Conservation (phyloP, 2,329 filamentous ascomycete genomes). For the Cladosporium colombiae region DNA sequence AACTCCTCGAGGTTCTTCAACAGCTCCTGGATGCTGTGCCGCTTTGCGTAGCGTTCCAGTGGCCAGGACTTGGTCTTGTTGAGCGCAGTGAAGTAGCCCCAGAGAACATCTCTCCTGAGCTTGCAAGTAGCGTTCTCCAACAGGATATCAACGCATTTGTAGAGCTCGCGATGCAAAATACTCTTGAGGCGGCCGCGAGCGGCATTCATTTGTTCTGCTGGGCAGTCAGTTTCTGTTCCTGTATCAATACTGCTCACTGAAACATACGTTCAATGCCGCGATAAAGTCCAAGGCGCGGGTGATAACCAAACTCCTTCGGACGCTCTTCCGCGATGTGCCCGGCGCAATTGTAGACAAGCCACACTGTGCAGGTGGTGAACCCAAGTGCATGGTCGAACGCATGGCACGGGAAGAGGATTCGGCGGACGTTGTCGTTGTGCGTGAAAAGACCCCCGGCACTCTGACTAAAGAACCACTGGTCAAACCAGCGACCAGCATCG, state of each 20-base stretch:
- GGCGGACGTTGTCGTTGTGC: not conserved
- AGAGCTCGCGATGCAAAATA: slow-evolving; percentile 25
- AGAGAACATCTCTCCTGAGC: slow-evolving; percentile 19
- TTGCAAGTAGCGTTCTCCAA: slow-evolving; percentile 17
- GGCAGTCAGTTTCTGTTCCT: not conserved
- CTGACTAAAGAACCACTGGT: slow-evolving; percentile 19
- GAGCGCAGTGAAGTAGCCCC: slow-evolving; percentile 24
- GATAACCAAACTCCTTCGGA: slow-evolving; percentile 23
- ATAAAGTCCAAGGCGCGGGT: slow-evolving; percentile 7
- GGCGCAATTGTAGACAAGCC: slow-evolving; percentile 36
- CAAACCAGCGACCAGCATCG: slow-evolving; percentile 23
- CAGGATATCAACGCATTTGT: slow-evolving; percentile 22
- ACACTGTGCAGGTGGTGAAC: slow-evolving; percentile 34
- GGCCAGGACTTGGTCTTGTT: slow-evolving; percentile 25
- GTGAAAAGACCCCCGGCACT: not conserved
- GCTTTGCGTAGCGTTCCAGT: slow-evolving; percentile 21
- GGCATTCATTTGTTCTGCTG: not conserved
- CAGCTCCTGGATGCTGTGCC: slow-evolving; percentile 19
- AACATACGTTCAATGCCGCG: slow-evolving; percentile 14
- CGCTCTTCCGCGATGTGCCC: slow-evolving; percentile 33
- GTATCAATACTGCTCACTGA: too few species aligned
- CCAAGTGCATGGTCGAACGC: slow-evolving; percentile 35
- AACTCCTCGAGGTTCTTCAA: slow-evolving; percentile 18
- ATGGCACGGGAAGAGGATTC: slow-evolving; percentile 34
- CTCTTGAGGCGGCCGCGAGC: slow-evolving; percentile 25